Conservation (phyloP, 495 filamentous ascomycete genomes). For the Trichocladium antarcticum region DNA sequence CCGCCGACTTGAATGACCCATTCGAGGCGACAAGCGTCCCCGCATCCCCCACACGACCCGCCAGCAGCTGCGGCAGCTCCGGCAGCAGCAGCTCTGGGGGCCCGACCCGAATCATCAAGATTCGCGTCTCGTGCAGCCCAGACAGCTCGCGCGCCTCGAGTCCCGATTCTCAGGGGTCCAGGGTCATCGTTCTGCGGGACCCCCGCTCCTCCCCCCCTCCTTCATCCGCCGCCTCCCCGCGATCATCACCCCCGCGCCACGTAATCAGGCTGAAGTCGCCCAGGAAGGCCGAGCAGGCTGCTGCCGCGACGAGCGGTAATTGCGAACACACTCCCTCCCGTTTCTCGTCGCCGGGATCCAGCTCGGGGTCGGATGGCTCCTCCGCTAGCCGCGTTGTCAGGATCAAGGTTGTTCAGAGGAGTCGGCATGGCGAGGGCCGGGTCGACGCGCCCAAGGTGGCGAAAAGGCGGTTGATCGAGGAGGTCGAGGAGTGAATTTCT, state of each 20-base stretch:
- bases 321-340: neutral
- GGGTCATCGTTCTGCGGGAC: conserved; percentile 4
- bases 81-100: conserved; percentile 5
- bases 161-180: neutral
- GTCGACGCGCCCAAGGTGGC: neutral
- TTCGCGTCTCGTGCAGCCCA: conserved; percentile 10
- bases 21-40: neutral
- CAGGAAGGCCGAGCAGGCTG: neutral
- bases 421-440: neutral
- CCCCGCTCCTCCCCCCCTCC: neutral
- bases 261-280: neutral
- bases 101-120: conserved; percentile 16
- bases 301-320: neutral
- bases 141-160: conserved; percentile 5
- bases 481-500: conserved; percentile 2
- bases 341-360: neutral
- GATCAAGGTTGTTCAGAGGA: neutral
- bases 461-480: conserved; percentile 3
- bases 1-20: conserved; percentile 3
- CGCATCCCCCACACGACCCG: neutral
- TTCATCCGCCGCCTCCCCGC: neutral
- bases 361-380: neutral
- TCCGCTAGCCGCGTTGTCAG: neutral
- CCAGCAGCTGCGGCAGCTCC: conserved; percentile 5
- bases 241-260: neutral